Conservation (phyloP, 1,284 basidiomycete species). For the Bondarzewia mesenterica region DNA sequence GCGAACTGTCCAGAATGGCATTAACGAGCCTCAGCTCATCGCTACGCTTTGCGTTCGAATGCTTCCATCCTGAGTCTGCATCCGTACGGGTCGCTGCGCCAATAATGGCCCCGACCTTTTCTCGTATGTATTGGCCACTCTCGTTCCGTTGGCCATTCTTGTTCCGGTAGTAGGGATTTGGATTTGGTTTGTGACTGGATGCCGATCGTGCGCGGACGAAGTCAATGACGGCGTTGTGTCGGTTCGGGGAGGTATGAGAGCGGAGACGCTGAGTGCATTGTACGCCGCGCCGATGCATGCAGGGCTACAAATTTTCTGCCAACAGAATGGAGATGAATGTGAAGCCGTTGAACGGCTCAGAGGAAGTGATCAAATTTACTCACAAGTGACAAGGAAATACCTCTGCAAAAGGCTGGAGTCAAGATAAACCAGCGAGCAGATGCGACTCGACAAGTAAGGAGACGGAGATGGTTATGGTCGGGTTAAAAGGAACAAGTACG, state of each 20-base stretch:
- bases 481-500: too few species aligned
- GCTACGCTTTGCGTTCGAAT: background rate
- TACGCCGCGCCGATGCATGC: constrained; percentile 8
- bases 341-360: too few species aligned
- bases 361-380: too few species aligned
- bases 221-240: background rate
- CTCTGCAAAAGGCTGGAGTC: too few species aligned
- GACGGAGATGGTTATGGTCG: too few species aligned
- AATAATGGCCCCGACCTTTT: background rate
- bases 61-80: background rate
- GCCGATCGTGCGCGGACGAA: background rate
- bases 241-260: background rate
- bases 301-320: background rate
- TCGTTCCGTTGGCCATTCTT: background rate
- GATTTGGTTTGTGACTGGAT: background rate
- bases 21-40: constrained; percentile 11
- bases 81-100: background rate
- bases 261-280: background rate
- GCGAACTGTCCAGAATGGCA: constrained; percentile 7
- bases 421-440: too few species aligned
- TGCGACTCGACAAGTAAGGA: too few species aligned
- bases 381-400: too few species aligned
- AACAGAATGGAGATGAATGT: background rate
- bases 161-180: too few species aligned
- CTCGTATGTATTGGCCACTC: background rate